Evolutionary conservation across 2,329 filamentous ascomycete genomes (phyloP).

Genomic region (Fusarium hainanense): DNA sequence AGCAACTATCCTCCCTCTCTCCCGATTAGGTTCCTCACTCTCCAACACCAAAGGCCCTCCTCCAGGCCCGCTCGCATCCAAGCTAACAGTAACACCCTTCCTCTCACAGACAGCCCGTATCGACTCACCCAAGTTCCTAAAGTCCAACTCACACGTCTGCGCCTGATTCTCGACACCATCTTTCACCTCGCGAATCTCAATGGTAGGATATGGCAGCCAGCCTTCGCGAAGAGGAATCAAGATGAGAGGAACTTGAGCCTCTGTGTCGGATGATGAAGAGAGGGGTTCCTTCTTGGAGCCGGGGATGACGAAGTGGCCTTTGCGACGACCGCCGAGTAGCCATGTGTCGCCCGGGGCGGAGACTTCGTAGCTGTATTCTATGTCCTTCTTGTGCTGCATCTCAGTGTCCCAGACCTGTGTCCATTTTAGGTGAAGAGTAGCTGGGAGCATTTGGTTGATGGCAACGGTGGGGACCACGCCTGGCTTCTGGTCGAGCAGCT

Average conservation of each 20-base stretch:
- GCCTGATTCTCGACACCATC: slow-evolving; percentile 42
- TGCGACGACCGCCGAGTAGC: slow-evolving; percentile 85
- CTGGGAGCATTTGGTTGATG: slow-evolving; percentile 73
- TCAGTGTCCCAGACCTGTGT: slow-evolving; percentile 71
- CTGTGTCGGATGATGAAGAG: slow-evolving; percentile 61
- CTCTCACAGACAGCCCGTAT: slow-evolving; percentile 80
- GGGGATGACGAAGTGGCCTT: slow-evolving; percentile 78
- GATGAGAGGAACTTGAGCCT: slow-evolving; percentile 73
- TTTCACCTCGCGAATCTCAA: slow-evolving; percentile 78
- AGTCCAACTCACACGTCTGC: slow-evolving; percentile 79
- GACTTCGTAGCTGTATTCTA: slow-evolving; percentile 88
- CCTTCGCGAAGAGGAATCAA: slow-evolving; percentile 85
- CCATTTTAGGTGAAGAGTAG: slow-evolving; percentile 71
- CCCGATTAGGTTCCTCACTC: slow-evolving; percentile 57
- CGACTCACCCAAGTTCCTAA: slow-evolving; percentile 79
- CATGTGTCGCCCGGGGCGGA: slow-evolving; percentile 79
- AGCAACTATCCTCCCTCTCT: slow-evolving; percentile 53
- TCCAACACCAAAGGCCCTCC: slow-evolving; percentile 75
- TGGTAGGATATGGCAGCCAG: slow-evolving; percentile 77
- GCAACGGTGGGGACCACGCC: slow-evolving; percentile 59
- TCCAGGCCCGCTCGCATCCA: slow-evolving; percentile 73
- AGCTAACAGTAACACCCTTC: slow-evolving; percentile 75
- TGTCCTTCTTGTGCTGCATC: slow-evolving; percentile 55
- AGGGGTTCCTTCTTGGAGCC: slow-evolving; percentile 53
- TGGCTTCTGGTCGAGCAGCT: slow-evolving; percentile 45